Conservation (phyloP, 1,284 basidiomycete species). For the Entoloma clypeatum region DNA sequence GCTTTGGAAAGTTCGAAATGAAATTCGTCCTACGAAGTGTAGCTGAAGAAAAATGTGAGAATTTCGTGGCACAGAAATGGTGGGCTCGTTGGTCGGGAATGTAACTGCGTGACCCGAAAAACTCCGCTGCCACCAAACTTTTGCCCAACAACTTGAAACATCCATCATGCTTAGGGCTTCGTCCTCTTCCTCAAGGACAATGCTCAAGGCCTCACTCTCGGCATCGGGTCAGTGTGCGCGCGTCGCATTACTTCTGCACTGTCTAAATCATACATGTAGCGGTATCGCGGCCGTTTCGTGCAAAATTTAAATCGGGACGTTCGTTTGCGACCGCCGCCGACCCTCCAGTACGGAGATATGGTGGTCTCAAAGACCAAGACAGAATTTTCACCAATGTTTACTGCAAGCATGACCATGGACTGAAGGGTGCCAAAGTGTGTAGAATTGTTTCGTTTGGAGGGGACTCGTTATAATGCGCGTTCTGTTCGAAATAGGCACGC, state of each 20-base stretch:
- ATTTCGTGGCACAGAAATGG: neutral
- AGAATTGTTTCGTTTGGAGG: neutral
- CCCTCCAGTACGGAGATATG: slow-evolving; percentile 81
- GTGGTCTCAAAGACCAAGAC: slow-evolving; percentile 92
- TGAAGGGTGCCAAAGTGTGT: slow-evolving; percentile 83
- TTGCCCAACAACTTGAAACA: slow-evolving; percentile 14
- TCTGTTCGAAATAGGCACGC: slow-evolving; percentile 54
- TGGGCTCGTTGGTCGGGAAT: slow-evolving; percentile 10
- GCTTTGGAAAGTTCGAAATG: no score
- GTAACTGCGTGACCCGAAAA: slow-evolving; percentile 22
- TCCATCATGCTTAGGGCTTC: slow-evolving; percentile 32
- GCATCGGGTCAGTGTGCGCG: slow-evolving; percentile 21
- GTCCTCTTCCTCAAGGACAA: slow-evolving; percentile 30
- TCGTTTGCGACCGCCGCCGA: slow-evolving; percentile 77
- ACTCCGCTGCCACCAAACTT: slow-evolving; percentile 17
- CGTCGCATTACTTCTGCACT: neutral
- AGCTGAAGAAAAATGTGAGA: no score
- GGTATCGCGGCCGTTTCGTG: slow-evolving; percentile 38
- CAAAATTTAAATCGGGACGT: slow-evolving; percentile 31
- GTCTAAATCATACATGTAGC: slow-evolving; percentile 21
- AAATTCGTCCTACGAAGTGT: no score
- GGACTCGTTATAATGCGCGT: slow-evolving; percentile 6
- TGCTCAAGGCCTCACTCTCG: slow-evolving; percentile 28
- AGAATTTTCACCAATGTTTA: slow-evolving; percentile 90
- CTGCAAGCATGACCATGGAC: slow-evolving; percentile 79